Evolutionary conservation across 805 yeast species (phyloP), one percentile per base, ranked within the genome.

Genomic region (Metschnikowia similis): DNA sequence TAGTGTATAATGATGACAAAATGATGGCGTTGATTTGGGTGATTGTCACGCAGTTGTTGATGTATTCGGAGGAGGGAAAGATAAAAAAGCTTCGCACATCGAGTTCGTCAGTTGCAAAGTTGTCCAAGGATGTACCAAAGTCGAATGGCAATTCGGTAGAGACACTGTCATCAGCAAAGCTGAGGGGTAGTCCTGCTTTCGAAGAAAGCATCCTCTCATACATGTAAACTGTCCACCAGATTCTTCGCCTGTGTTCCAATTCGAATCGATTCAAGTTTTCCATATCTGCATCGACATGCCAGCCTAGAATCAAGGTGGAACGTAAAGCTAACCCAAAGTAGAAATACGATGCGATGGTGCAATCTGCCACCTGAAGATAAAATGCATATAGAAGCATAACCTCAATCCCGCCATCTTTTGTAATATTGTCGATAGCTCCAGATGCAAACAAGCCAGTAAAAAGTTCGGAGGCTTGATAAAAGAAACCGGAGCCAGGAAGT

Each of bases 261-360:
- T 80, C 83, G 56, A 74, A 79, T 32, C 82, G 60, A 55, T 75
- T 75, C 43, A 79, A 57, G 29, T 71, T 65, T 54, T 83, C 89
- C 57, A 82, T 81, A 52, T 85, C 91, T 7, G 89, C 84, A 67
- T 87, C 94, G 2, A 87, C 94, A 64, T 87, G 95, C 82, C 85
- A 78, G 2, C 95, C 95, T 27, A 86, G 65, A 42, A 86, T 81
- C 48, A 87, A 69, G 7, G 89, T 82, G 0, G 91, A 82, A 50
- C 91, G 72, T 35, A 87, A 64, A 0, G 92, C 92, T 51, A 84
- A 75, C 2, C 91, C 91, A 66, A 87, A 85, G 65, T 86, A 87
- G 60, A 87, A 85, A 58, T 87, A 87, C 3, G 91, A 85, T 0
- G 91, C 87, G 7, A 86, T 84, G 1, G 91, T 87, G 60, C 90